Conservation (phyloP, 2,329 filamentous ascomycete genomes). For the Oidium heveae region DNA sequence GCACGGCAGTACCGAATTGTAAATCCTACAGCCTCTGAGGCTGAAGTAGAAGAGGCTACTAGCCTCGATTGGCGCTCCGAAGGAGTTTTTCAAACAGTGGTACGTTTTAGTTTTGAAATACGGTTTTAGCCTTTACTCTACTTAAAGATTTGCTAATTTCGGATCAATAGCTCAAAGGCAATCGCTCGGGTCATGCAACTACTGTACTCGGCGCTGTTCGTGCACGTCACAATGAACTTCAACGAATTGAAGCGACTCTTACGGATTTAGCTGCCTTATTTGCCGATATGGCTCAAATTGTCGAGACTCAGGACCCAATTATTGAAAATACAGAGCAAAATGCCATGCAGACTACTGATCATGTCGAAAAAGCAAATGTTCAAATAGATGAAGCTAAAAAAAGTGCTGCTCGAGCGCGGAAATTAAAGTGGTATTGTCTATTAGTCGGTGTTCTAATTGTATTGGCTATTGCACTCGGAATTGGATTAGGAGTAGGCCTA, state of each 20-base stretch:
- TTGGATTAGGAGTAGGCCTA: conserved; percentile 17
- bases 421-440: conserved; percentile 64
- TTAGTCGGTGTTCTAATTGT: conserved; percentile 32
- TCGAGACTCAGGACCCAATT: conserved; percentile 44
- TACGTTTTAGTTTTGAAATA: conserved; percentile 20
- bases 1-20: conserved; percentile 59
- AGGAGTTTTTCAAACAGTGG: conserved; percentile 60
- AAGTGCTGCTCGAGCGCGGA: conserved; percentile 38
- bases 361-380: conserved; percentile 43
- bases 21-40: conserved; percentile 53
- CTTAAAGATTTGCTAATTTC: conserved; percentile 3
- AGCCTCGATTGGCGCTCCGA: conserved; percentile 52
- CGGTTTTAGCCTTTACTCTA: background rate
- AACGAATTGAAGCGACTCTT: conserved; percentile 55
- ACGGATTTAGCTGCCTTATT: conserved; percentile 45
- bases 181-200: conserved; percentile 47
- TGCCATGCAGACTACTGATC: conserved; percentile 36
- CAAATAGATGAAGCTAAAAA: conserved; percentile 44
- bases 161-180: conserved; percentile 37
- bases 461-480: conserved; percentile 28
- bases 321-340: conserved; percentile 37
- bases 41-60: conserved; percentile 42
- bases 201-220: conserved; percentile 55
- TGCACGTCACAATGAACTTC: conserved; percentile 60
- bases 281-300: conserved; percentile 46